A percentile compares a stretch with the other conserved stretches of the same genome.
Conservation (phyloP, 768 basidiomycete species). For the Peribolospora baueri region DNA sequence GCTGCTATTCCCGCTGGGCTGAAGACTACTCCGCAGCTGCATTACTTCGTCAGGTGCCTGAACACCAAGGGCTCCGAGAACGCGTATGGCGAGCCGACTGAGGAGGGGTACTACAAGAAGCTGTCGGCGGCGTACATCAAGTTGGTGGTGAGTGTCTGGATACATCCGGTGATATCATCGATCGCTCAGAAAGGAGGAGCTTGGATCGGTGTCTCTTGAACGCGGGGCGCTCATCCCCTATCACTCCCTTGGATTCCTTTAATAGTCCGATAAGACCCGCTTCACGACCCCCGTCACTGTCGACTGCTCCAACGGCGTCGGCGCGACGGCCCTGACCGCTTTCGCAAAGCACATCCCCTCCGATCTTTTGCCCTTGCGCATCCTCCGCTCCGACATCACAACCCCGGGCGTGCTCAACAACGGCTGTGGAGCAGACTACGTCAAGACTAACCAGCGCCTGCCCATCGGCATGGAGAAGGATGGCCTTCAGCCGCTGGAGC, state of each 20-base stretch:
- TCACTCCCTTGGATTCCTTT: not conserved
- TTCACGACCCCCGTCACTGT: constrained; percentile 36
- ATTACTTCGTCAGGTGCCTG: constrained; percentile 73
- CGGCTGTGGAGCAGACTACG: constrained; percentile 80
- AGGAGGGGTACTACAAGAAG: constrained; percentile 63
- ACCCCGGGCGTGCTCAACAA: constrained; percentile 55
- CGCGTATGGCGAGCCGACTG: constrained; percentile 52
- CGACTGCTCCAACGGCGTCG: constrained; percentile 98
- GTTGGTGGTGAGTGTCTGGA: constrained; percentile 40
- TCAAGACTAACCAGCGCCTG: constrained; percentile 72
- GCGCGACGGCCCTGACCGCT: constrained; percentile 41
- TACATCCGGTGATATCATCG: not conserved
- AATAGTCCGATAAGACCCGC: constrained; percentile 37
- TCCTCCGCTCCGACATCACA: constrained; percentile 42
- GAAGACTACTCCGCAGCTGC: constrained; percentile 80
- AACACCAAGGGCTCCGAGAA: constrained; percentile 64
- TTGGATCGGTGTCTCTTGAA: not conserved
- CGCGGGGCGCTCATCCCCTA: not conserved
- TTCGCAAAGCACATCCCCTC: constrained; percentile 31
- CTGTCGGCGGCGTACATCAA: constrained; percentile 59
- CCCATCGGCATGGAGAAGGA: constrained; percentile 41
- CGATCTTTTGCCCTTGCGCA: constrained; percentile 30
- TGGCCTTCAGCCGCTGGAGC: constrained; percentile 38
- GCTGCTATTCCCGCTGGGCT: constrained; percentile 50
- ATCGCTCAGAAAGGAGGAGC: not conserved